phyloP scores from a whole-genome alignment of 2,329 filamentous ascomycete species.

The Botrytis medusae region DNA sequence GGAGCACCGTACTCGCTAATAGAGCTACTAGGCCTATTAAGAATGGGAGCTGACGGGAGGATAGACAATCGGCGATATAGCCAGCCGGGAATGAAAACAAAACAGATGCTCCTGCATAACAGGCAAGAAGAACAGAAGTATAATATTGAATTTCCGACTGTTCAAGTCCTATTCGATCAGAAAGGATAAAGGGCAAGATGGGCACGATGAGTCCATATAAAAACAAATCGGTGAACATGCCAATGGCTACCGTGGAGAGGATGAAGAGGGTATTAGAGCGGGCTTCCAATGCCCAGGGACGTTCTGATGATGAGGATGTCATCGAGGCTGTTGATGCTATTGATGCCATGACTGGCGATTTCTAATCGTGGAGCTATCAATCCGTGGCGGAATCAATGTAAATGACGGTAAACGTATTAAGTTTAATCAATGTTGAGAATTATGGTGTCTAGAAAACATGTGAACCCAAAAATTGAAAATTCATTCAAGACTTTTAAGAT shows the following conservation, averaged over 20 bases:
- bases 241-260: constrained; percentile 54
- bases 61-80: constrained; percentile 53
- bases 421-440: not conserved
- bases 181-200: constrained; percentile 57
- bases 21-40: constrained; percentile 57
- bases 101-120: constrained; percentile 54
- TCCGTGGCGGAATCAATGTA: not conserved
- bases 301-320: not conserved
- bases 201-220: constrained; percentile 60
- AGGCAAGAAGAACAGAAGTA: constrained; percentile 53
- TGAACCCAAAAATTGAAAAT: not conserved
- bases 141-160: constrained; percentile 51
- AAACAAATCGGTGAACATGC: constrained; percentile 59
- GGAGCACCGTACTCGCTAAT: constrained; percentile 60
- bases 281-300: constrained; percentile 1
- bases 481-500: not conserved
- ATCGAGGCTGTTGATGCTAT: constrained; percentile 1
- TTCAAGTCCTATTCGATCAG: constrained; percentile 50
- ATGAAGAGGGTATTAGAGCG: constrained; percentile 62
- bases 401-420: not conserved
- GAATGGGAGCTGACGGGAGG: constrained; percentile 57
- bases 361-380: not conserved
- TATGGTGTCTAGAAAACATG: not conserved
- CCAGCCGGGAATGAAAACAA: constrained; percentile 53
- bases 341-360: not conserved